A percentile compares a stretch with the other conserved stretches of the same genome.
Conservation (phyloP, 2,329 filamentous ascomycete genomes). For the Grosmannia huntii region DNA sequence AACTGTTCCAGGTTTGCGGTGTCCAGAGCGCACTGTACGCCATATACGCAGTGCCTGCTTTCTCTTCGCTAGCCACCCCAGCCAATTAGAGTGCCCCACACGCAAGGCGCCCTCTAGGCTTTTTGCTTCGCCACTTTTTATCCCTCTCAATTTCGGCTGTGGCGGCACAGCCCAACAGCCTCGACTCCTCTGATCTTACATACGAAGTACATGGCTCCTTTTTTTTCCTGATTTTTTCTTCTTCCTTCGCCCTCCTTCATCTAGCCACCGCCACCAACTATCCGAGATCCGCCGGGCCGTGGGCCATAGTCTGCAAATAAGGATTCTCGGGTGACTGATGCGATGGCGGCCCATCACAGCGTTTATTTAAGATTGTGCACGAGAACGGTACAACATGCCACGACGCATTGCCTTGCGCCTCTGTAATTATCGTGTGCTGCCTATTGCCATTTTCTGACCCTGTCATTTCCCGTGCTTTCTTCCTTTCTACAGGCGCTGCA, state of each 20-base stretch:
- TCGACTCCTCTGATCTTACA: neutral
- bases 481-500: neutral
- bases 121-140: neutral
- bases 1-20: neutral
- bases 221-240: neutral
- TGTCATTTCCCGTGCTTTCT: neutral
- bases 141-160: neutral
- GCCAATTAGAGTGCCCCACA: neutral
- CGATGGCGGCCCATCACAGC: neutral
- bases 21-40: neutral
- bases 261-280: neutral
- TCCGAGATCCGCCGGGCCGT: neutral
- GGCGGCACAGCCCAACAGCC: neutral
- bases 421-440: neutral
- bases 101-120: neutral
- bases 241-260: neutral
- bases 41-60: neutral
- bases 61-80: neutral
- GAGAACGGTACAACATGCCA: neutral
- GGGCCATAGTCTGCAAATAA: neutral
- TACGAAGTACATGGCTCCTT: neutral
- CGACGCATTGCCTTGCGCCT: neutral
- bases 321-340: neutral
- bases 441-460: neutral
- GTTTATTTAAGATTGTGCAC: neutral